Conservation (phyloP, 148 eudicot species). For the Rheum nobile region DNA sequence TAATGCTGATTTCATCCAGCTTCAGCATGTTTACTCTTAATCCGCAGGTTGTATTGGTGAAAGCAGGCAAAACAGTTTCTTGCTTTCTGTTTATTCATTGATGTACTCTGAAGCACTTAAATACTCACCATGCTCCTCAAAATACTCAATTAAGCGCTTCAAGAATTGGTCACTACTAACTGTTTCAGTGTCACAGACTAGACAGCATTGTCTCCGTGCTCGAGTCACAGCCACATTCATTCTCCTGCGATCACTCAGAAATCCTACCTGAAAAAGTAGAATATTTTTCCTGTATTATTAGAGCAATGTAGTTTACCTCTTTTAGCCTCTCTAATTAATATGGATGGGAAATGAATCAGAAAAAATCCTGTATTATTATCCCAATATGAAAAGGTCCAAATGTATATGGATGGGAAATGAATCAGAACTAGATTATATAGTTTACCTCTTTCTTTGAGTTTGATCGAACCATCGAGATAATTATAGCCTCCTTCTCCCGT, state of each 20-base stretch:
- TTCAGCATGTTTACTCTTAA: not conserved
- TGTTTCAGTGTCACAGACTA: conserved; percentile 91
- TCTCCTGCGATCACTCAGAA: conserved; percentile 83
- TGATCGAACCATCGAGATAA: conserved; percentile 98
- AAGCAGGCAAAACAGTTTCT: not conserved
- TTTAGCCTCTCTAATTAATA: not conserved
- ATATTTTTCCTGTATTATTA: not conserved
- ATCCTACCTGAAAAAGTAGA: conserved; percentile 57
- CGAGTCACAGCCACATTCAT: conserved; percentile 99
- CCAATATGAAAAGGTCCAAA: no score
- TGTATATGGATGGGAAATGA: not conserved
- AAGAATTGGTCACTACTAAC: conserved; percentile 75
- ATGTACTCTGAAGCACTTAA: conserved; percentile 86
- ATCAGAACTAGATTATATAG: not conserved
- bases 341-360: not conserved
- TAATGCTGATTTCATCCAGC: not conserved
- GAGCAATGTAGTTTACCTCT: not conserved
- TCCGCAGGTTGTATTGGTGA: not conserved
- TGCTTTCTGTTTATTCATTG: conserved; percentile 22
- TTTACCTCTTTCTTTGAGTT: conserved; percentile 88
- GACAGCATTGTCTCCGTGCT: conserved; percentile 91
- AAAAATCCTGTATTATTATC: not conserved
- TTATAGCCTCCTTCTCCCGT: conserved; percentile 94
- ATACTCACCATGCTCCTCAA: conserved; percentile 91
- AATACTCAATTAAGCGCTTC: conserved; percentile 80